phyloP scores from a whole-genome alignment of 1,284 basidiomycete species.

The Hortiboletus rubellus region DNA sequence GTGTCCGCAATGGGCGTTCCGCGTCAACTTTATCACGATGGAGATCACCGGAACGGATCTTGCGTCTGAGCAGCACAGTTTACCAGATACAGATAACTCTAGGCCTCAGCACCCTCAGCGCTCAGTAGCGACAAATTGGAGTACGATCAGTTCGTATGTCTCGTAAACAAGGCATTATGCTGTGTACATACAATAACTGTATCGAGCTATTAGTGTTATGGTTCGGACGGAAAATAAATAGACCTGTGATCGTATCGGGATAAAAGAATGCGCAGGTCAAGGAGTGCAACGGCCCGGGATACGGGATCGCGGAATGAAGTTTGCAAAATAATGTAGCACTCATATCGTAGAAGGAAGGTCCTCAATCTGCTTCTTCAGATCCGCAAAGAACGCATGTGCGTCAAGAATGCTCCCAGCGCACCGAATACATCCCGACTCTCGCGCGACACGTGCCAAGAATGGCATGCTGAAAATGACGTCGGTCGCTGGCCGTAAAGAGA shows the following conservation, averaged over 20 bases:
- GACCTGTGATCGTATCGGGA: background rate
- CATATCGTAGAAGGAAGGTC: slow-evolving; percentile 57
- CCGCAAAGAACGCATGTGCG: slow-evolving; percentile 54
- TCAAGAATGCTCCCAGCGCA: slow-evolving; percentile 65
- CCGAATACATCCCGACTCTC: slow-evolving; percentile 50
- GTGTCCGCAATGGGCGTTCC: background rate
- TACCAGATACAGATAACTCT: background rate
- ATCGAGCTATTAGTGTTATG: background rate
- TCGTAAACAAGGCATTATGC: background rate
- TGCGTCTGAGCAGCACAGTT: background rate
- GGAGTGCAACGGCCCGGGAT: background rate
- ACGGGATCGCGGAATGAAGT: background rate
- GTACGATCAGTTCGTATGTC: background rate
- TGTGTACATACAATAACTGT: background rate
- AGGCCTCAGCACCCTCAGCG: too few relatives aligned
- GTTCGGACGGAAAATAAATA: background rate
- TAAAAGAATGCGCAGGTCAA: background rate
- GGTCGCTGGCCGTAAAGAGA: slow-evolving; percentile 55
- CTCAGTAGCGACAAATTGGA: background rate
- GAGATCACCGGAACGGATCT: slow-evolving; percentile 14
- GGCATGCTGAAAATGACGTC: slow-evolving; percentile 58
- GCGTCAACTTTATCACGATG: too few relatives aligned
- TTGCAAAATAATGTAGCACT: slow-evolving; percentile 5
- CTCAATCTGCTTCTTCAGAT: slow-evolving; percentile 59
- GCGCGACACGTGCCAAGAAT: slow-evolving; percentile 56